Base-by-base conservation (phyloP, 257 asterid genomes). In the Cordia subcordata region DNA sequence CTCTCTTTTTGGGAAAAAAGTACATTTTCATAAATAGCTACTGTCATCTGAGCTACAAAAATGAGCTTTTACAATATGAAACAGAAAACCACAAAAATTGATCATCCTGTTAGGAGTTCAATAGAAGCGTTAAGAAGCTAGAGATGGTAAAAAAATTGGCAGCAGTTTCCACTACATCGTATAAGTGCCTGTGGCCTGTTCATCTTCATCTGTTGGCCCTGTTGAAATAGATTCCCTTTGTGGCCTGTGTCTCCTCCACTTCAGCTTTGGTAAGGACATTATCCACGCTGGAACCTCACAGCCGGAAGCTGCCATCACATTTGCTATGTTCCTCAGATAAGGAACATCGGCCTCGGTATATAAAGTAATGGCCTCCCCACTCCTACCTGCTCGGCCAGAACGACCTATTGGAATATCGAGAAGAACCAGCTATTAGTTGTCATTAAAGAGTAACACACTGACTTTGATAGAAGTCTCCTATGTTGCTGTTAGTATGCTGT, bases 181-280 rank as follows among this genome's bases (percentile, higher is more conserved):
- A 21, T 10, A 3, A 32, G 9, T 35, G 44, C 8, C 18, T 46
- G n/a, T n/a, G 19, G 53, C 22, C 58, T 68, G 51, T 40, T 67
- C 58, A 6, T 77, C 69, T n/a, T 74, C 77, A 15, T 74, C 79
- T 51, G 61, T 61, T 32, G 81, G 77, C 52, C 69, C 73, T 49
- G 78, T 77, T 47, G 82, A 76, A 69, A 90, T 82, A 10, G 85
- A 56, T 18, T 82, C 87, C 68, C 98, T 84, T 0, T 77, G 88
- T 22, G 98, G 98, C 69, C 94, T 79, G 61, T 88, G 94, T 69
- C 68, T 88, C 90, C 75, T 88, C 98, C 98, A 85, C 70, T 82
- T 88, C 21, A 77, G 82, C 81, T 88, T 86, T 55, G 75, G 62
- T 50, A 84, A 50, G 35, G 90, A 39, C 83, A 74, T 65, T 17